These are phyloP conservation scores for Stevia rebaudiana DNA, from an alignment of 140 eudicot species.

Conservation along the genomic window DNA sequence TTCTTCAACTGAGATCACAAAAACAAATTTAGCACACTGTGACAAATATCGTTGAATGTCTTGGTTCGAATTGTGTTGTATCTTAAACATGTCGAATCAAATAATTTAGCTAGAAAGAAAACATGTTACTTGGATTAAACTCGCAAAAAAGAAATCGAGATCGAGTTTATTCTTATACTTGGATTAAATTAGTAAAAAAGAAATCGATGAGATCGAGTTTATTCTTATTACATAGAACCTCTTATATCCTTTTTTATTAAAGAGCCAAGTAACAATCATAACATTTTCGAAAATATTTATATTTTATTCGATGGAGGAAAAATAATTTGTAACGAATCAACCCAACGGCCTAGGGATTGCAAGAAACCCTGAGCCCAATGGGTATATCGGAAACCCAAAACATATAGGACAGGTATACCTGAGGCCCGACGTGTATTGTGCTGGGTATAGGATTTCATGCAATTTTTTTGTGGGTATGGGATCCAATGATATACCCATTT, in stretches of 20 bases:
- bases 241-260: not conserved
- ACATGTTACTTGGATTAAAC: not conserved
- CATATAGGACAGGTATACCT: too few relatives aligned
- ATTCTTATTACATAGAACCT: not conserved
- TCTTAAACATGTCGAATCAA: not conserved
- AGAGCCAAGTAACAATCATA: not conserved
- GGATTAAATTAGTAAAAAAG: not conserved
- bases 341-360: not conserved
- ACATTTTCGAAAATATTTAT: not conserved
- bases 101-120: not conserved
- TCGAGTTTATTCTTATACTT: not conserved
- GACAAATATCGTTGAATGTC: not conserved
- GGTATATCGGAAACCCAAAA: too few relatives aligned
- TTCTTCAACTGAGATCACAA: slow-evolving; percentile 55
- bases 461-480: too few relatives aligned
- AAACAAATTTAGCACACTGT: not conserved
- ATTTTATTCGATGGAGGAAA: not conserved
- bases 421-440: too few relatives aligned
- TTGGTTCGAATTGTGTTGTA: not conserved
- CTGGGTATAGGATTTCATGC: too few relatives aligned
- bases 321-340: not conserved
- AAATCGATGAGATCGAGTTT: not conserved
- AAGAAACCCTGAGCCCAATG: too few relatives aligned
- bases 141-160: too few relatives aligned
- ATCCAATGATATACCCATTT: too few relatives aligned